Conservation (phyloP, 176 grass and related monocot species). For the Zea luxurians region DNA sequence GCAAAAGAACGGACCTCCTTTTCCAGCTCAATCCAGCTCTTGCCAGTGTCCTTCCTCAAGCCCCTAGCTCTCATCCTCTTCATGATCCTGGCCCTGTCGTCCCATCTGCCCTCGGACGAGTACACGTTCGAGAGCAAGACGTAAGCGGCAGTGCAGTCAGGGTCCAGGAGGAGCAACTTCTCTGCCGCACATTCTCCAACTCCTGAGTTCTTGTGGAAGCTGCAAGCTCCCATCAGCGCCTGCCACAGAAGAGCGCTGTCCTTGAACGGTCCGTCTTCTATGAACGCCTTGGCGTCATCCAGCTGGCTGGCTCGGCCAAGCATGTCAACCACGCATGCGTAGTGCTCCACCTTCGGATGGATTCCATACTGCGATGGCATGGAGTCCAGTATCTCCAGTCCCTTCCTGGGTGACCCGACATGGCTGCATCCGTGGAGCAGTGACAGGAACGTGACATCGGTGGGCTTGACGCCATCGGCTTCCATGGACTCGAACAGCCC, state of each 20-base stretch:
- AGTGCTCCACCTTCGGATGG: slow-evolving; percentile 73
- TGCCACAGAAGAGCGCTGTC: slow-evolving; percentile 66
- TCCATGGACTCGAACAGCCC: slow-evolving; percentile 69
- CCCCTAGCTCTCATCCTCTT: slow-evolving; percentile 67
- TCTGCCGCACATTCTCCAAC: slow-evolving; percentile 66
- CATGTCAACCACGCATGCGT: slow-evolving; percentile 83
- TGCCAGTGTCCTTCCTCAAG: slow-evolving; percentile 79
- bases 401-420: slow-evolving; percentile 67
- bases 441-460: slow-evolving; percentile 74
- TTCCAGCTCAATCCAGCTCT: slow-evolving; percentile 81
- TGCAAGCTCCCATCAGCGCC: slow-evolving; percentile 81
- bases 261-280: slow-evolving; percentile 59
- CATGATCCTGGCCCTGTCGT: slow-evolving; percentile 58
- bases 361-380: slow-evolving; percentile 58
- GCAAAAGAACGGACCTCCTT: slow-evolving; percentile 59
- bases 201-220: slow-evolving; percentile 65
- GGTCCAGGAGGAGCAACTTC: slow-evolving; percentile 53
- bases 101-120: slow-evolving; percentile 66
- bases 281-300: slow-evolving; percentile 64
- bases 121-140: slow-evolving; percentile 77
- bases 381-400: slow-evolving; percentile 60
- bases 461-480: slow-evolving; percentile 57
- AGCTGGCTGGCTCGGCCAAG: slow-evolving; percentile 61
- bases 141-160: slow-evolving; percentile 58
- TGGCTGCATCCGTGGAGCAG: slow-evolving; percentile 85